A percentile compares a stretch with the other conserved stretches of the same genome.
Evolutionary conservation across 2,329 filamentous ascomycete genomes (phyloP).

Genomic region (Alternaria incomplexa): DNA sequence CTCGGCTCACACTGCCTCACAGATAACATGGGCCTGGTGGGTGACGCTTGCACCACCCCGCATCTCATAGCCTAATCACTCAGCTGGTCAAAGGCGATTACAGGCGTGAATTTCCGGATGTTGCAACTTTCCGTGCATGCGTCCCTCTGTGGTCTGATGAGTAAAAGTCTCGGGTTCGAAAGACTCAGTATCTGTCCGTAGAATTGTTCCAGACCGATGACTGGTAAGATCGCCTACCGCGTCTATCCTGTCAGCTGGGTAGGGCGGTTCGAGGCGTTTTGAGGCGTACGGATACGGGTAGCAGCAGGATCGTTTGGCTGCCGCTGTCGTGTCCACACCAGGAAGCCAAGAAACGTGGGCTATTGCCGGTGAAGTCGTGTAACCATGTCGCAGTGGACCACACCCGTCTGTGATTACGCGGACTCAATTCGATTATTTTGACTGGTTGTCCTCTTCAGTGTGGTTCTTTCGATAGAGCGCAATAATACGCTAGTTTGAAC

Average conservation of each 20-base stretch:
- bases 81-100: background rate
- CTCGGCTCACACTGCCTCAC: background rate
- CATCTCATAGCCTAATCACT: conserved; percentile 2
- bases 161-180: background rate
- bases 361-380: conserved; percentile 14
- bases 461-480: background rate
- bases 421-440: conserved; percentile 1
- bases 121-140: background rate
- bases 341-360: conserved; percentile 18
- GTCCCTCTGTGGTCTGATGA: background rate
- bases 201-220: background rate
- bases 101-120: background rate
- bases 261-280: background rate
- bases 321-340: conserved; percentile 5
- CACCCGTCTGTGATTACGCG: background rate
- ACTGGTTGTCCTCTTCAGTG: background rate
- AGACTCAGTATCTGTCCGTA: background rate
- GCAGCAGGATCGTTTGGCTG: conserved; percentile 12
- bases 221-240: conserved; percentile 10
- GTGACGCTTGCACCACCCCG: conserved; percentile 3
- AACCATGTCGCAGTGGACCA: conserved; percentile 6
- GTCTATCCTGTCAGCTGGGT: conserved; percentile 2
- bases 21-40: background rate
- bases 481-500: conserved; percentile 7
- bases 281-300: conserved; percentile 6